phyloP scores from a whole-genome alignment of 495 filamentous ascomycete genomes.

The Astrothelium macrocarpum region DNA sequence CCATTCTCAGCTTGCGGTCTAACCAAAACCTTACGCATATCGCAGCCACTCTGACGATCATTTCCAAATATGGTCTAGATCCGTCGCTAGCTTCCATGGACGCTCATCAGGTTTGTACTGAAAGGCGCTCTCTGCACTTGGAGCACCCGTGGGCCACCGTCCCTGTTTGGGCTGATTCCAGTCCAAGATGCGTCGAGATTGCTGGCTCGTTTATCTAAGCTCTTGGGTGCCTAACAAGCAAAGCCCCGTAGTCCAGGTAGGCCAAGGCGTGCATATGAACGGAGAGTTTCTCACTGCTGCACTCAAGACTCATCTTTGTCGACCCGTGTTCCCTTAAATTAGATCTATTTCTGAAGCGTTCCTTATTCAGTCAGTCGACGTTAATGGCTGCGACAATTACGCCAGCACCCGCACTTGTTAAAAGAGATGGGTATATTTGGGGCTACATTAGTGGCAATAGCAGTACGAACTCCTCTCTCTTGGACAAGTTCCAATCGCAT shows the following conservation, averaged over 20 bases:
- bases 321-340: background rate
- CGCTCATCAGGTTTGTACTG: no score
- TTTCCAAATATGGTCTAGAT: background rate
- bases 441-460: constrained; percentile 1
- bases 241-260: background rate
- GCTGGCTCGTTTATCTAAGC: background rate
- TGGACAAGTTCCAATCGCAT: background rate
- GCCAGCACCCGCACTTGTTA: background rate
- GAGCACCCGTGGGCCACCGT: no score
- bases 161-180: background rate
- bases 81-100: background rate
- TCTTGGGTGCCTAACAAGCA: background rate
- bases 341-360: background rate
- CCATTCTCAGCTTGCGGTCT: background rate
- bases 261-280: background rate
- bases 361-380: background rate
- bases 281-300: background rate
- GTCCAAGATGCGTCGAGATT: background rate
- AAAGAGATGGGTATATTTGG: constrained; percentile 2
- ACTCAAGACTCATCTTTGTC: background rate
- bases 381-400: background rate
- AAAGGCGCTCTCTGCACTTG: no score
- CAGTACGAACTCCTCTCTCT: constrained; percentile 1
- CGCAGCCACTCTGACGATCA: background rate
- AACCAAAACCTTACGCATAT: background rate